Percentiles rank a stretch among this genome's conserved stretches.
Evolutionary conservation across 169 alveolate species (phyloP).

Genomic region (Babesia gibsoni): DNA sequence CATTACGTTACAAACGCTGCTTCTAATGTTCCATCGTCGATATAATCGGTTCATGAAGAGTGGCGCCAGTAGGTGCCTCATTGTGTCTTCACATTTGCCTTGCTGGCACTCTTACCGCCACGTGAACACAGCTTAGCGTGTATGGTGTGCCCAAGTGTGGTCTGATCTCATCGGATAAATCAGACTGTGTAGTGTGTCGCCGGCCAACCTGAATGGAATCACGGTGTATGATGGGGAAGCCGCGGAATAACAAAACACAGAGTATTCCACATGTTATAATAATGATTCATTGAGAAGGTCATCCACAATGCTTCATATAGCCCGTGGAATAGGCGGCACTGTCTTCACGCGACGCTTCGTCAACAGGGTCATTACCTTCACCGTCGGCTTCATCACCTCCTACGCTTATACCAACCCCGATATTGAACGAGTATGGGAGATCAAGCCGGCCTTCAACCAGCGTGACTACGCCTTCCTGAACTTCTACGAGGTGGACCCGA

Average conservation of each 20-base stretch:
- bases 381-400: slow-evolving; percentile 59
- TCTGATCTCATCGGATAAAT: no score
- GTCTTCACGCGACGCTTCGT: slow-evolving; percentile 46
- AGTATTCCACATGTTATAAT: no score
- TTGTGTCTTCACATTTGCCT: neutral
- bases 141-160: no score
- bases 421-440: slow-evolving; percentile 71
- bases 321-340: slow-evolving; percentile 32
- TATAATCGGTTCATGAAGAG: neutral
- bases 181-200: no score
- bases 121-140: no score
- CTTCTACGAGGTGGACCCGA: slow-evolving; percentile 66
- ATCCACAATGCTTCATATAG: slow-evolving; percentile 23
- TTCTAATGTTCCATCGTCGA: neutral
- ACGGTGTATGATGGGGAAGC: no score
- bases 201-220: no score
- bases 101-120: no score
- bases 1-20: neutral
- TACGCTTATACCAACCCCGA: slow-evolving; percentile 74
- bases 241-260: no score
- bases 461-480: slow-evolving; percentile 69
- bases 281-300: neutral
- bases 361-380: slow-evolving; percentile 44
- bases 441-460: slow-evolving; percentile 70
- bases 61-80: slow-evolving; percentile 10